Percentiles rank a stretch among this genome's conserved stretches.
These are phyloP conservation scores for Termitomyces sp. DNA, from an alignment of 768 basidiomycete genomes.

Conservation along the genomic window DNA sequence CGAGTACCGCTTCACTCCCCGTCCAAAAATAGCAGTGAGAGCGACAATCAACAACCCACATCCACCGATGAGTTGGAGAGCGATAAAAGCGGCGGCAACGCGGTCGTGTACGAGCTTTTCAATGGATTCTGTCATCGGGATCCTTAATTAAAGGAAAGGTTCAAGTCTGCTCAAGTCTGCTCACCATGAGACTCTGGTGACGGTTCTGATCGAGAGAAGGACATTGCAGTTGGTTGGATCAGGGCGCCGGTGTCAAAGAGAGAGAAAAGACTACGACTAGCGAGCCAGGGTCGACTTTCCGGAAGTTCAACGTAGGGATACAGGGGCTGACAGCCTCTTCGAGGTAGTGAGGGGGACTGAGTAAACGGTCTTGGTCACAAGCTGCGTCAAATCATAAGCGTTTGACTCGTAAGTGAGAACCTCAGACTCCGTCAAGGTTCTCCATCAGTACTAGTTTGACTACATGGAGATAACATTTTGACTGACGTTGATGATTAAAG, in stretches of 20 bases:
- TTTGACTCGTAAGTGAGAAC: not conserved
- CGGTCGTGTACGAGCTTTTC: constrained; percentile 11
- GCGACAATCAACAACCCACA: constrained; percentile 24
- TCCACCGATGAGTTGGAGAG: constrained; percentile 26
- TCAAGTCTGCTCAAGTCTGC: not conserved
- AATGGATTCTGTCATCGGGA: not conserved
- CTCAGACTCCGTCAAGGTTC: not conserved
- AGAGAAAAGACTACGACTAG: constrained; percentile 3
- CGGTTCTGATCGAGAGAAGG: constrained; percentile 1
- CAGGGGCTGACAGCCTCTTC: not conserved
- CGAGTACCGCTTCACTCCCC: constrained; percentile 28
- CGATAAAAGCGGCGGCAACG: constrained; percentile 27
- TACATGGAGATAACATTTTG: not conserved
- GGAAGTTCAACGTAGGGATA: constrained; percentile 6
- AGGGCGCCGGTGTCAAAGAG: not conserved
- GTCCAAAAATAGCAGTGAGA: constrained; percentile 26
- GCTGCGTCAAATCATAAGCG: not conserved
- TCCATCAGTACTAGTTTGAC: not conserved
- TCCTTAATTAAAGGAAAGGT: not conserved
- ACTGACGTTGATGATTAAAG: not conserved
- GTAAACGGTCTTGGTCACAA: not conserved
- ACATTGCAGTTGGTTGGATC: constrained; percentile 2
- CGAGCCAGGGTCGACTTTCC: constrained; percentile 6
- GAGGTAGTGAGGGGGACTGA: not conserved
- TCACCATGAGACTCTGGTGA: constrained; percentile 5